A percentile compares a stretch with the other conserved stretches of the same genome.
These are phyloP conservation scores for Monosporascus sp. DNA, from an alignment of 2,329 filamentous ascomycete species.

Conservation along the genomic window DNA sequence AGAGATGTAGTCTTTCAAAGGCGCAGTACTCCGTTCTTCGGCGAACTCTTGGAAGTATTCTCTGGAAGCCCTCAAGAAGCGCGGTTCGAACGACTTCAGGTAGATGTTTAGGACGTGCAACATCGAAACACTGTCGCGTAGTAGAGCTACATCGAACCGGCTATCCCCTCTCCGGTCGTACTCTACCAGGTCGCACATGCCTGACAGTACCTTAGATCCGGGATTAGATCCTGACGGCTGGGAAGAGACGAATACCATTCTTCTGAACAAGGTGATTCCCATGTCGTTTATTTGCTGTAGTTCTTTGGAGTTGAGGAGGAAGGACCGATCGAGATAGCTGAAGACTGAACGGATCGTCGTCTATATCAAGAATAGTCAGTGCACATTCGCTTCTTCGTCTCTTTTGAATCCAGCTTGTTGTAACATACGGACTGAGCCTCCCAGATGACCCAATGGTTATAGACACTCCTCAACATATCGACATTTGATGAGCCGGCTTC, in stretches of 20 bases:
- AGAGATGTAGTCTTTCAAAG: slow-evolving; percentile 70
- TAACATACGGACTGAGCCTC: slow-evolving; percentile 63
- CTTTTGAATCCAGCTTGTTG: not conserved
- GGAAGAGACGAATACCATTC: slow-evolving; percentile 40
- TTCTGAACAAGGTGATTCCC: slow-evolving; percentile 69
- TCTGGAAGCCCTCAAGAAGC: slow-evolving; percentile 63
- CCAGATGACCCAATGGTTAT: slow-evolving; percentile 69
- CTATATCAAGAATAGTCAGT: slow-evolving; percentile 2
- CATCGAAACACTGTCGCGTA: slow-evolving; percentile 73
- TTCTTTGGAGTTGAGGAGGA: slow-evolving; percentile 69
- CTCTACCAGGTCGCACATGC: slow-evolving; percentile 71
- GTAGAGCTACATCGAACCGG: slow-evolving; percentile 56
- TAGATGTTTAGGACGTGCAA: slow-evolving; percentile 83
- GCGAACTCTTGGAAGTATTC: slow-evolving; percentile 67
- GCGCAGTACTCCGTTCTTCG: slow-evolving; percentile 54
- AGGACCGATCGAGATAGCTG: slow-evolving; percentile 89
- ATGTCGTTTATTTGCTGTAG: slow-evolving; percentile 73
- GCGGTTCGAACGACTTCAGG: slow-evolving; percentile 69
- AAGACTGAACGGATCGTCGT: slow-evolving; percentile 80
- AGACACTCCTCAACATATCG: slow-evolving; percentile 53
- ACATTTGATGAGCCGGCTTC: slow-evolving; percentile 50
- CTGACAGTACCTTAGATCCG: slow-evolving; percentile 38
- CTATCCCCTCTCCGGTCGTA: slow-evolving; percentile 58
- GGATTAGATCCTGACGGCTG: slow-evolving; percentile 21
- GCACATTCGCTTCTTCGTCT: too few species aligned